phyloP scores from a whole-genome alignment of 306 rosid genomes.

The Potentilla sterilis region DNA sequence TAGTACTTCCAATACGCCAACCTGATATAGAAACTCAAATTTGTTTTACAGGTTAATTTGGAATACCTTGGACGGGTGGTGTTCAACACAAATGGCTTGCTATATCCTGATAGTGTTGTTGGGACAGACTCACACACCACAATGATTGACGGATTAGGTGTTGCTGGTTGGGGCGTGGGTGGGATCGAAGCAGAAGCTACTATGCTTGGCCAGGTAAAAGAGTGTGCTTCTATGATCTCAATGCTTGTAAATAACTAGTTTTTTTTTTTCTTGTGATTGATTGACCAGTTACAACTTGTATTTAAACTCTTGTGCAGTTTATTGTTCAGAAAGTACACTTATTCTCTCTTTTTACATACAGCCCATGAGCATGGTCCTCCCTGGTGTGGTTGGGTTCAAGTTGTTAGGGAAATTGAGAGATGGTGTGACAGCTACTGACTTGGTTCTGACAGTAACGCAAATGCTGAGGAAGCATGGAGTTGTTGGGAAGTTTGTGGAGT shows the following conservation, averaged over 20 bases:
- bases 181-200: conserved; percentile 99
- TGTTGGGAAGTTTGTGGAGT: conserved; percentile 95
- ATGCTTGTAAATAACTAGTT: background rate
- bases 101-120: conserved; percentile 93
- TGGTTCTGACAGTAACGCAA: conserved; percentile 95
- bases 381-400: conserved; percentile 96
- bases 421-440: conserved; percentile 95
- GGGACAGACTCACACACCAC: conserved; percentile 99
- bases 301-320: conserved; percentile 2
- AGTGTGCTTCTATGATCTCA: background rate
- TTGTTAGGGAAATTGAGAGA: conserved; percentile 72
- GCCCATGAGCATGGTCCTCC: conserved; percentile 99
- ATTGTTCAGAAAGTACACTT: conserved; percentile 13
- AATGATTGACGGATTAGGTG: conserved; percentile 98
- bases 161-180: conserved; percentile 99
- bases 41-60: conserved; percentile 68
- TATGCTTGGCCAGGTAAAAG: conserved; percentile 93
- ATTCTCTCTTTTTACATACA: conserved; percentile 25
- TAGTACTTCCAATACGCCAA: conserved; percentile 13
- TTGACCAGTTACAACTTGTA: background rate
- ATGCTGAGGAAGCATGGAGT: conserved; percentile 96
- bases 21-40: conserved; percentile 18
- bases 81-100: conserved; percentile 74
- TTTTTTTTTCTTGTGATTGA: background rate
- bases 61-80: conserved; percentile 96